Base-by-base conservation (phyloP, 257 asterid genomes). In the Datura wrightii region DNA sequence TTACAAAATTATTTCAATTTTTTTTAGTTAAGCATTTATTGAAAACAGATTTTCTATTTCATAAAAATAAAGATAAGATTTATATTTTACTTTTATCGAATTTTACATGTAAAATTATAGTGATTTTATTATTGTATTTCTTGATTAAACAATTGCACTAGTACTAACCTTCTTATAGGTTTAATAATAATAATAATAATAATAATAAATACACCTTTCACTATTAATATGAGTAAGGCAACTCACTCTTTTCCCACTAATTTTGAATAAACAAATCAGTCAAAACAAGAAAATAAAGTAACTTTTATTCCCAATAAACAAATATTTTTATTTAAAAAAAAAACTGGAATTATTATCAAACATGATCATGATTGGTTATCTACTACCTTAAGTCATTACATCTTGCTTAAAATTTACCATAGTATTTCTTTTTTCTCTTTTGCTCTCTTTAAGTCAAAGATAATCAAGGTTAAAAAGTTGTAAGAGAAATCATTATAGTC, bases 361-460 rank as follows among this genome's bases (percentile, higher is more conserved):
- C 67, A 48, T 37, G 53, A 70, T 11, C 63, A 79, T 58, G 52
- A 66, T 79, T 67, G 86, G 81, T 48, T 55, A 52, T 53, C 79
- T 82, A 83, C 79, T 13, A 52, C 39, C 67, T 65, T 60, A 2
- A 48, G 58, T 56, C 48, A 65, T 56, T 31, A 67, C 46, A 66
- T 78, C 72, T 79, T 36, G 82, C 86, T 56, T 66, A 42, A 50
- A 44, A 44, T 44, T 71, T 42, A n/a, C 39, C 56, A 72, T 44
- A 24, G 31, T 24, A 24, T 24, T 24, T 24, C 31, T 24, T 24
- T 24, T 37, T 46, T 16, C 15, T 18, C 60, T 31, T 31, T 37
- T 83, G 80, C 60, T 63, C 48, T 53, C 81, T 87, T 86, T 52
- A 81, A 86, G 93, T 92, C 93, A 92, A 92, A 90, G 86, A 85